A percentile compares a stretch with the other conserved stretches of the same genome.
Conservation (phyloP, 164 flowering plant species). For the Liriodendron chinense region DNA sequence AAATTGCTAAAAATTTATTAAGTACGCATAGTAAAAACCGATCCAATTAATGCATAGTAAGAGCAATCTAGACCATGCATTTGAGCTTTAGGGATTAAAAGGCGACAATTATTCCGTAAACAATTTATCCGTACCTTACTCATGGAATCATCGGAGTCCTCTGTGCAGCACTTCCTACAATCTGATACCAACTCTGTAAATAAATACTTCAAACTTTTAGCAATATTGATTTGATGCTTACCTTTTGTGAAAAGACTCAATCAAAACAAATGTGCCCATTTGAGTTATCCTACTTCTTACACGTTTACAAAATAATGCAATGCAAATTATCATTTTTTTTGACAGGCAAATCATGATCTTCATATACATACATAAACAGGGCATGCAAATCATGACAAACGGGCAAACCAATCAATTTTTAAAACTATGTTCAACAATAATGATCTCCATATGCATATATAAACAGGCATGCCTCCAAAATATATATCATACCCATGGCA, state of each 20-base stretch:
- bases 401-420: background rate
- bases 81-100: background rate
- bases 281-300: background rate
- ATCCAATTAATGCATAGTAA: background rate
- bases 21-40: background rate
- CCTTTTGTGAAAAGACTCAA: background rate
- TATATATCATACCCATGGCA: too few species aligned
- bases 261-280: background rate
- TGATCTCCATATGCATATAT: too few species aligned
- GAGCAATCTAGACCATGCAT: background rate
- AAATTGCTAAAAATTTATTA: background rate
- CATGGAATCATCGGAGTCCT: conserved; percentile 88
- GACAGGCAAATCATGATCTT: too few species aligned
- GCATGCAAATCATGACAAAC: background rate
- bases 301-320: background rate
- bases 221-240: background rate
- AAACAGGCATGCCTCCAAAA: too few species aligned
- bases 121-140: conserved; percentile 58
- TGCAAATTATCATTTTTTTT: too few species aligned
- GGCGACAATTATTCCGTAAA: background rate
- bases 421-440: too few species aligned
- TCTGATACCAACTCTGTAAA: conserved; percentile 78
- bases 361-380: background rate
- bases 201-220: conserved; percentile 14
- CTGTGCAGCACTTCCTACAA: conserved; percentile 83